phyloP scores from a whole-genome alignment of 345 rosid species.

The Citrus glauca region DNA sequence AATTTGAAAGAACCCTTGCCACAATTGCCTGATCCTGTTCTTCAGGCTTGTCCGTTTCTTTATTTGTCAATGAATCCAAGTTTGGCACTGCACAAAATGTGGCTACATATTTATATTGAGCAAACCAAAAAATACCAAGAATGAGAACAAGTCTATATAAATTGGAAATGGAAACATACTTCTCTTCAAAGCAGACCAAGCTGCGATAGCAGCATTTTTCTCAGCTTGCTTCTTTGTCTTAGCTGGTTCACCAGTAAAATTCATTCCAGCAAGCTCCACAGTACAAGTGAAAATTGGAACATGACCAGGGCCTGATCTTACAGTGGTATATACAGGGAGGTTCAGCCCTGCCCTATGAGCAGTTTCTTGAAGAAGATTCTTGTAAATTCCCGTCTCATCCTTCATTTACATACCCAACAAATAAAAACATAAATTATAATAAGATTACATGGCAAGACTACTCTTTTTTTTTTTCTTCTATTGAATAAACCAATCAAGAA shows the following conservation, averaged over 20 bases:
- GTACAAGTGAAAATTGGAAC: slow-evolving; percentile 56
- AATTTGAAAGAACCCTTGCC: slow-evolving; percentile 50
- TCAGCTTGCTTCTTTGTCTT: slow-evolving; percentile 82
- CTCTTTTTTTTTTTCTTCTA: background rate
- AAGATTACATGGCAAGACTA: background rate
- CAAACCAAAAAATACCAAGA: background rate
- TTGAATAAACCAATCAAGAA: background rate
- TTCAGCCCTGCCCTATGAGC: slow-evolving; percentile 72
- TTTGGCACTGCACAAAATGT: slow-evolving; percentile 39
- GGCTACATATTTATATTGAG: background rate
- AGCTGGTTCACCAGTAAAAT: slow-evolving; percentile 56
- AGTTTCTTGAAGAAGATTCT: slow-evolving; percentile 77
- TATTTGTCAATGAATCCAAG: slow-evolving; percentile 31
- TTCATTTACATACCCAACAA: slow-evolving; percentile 16
- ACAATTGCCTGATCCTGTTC: slow-evolving; percentile 54
- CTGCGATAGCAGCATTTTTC: slow-evolving; percentile 73
- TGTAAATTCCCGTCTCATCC: slow-evolving; percentile 82
- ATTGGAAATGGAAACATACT: slow-evolving; percentile 18
- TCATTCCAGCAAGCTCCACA: slow-evolving; percentile 70
- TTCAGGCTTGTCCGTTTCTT: slow-evolving; percentile 34
- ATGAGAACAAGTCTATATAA: background rate
- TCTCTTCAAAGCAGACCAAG: slow-evolving; percentile 72
- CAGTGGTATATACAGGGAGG: slow-evolving; percentile 60
- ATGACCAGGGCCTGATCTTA: slow-evolving; percentile 76
- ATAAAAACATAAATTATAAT: background rate